These are phyloP conservation scores for Fraxinus anomala DNA, from an alignment of 257 asterid genomes.

Conservation along the genomic window DNA sequence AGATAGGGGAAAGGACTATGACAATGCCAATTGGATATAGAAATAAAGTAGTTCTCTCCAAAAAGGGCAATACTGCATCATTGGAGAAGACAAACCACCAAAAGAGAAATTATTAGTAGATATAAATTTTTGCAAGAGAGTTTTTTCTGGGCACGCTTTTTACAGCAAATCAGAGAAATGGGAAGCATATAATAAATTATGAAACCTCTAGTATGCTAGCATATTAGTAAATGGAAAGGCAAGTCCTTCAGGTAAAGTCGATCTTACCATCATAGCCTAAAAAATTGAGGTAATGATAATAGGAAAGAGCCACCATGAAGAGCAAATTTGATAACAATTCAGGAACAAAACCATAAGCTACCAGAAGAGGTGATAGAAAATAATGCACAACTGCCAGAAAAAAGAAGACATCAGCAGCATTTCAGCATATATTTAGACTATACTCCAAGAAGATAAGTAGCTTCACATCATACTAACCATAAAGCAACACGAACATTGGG, in stretches of 20 bases:
- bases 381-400: slow-evolving; percentile 73
- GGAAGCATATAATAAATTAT: slow-evolving; percentile 1
- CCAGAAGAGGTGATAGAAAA: slow-evolving; percentile 86
- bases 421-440: slow-evolving; percentile 20
- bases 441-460: slow-evolving; percentile 15
- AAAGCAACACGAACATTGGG: slow-evolving; percentile 86
- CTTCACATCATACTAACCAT: slow-evolving; percentile 53
- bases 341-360: slow-evolving; percentile 94
- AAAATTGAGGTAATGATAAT: slow-evolving; percentile 94
- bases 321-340: slow-evolving; percentile 82
- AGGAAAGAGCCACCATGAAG: slow-evolving; percentile 91
- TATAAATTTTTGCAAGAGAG: background rate
- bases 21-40: slow-evolving; percentile 87
- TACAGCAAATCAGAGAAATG: background rate
- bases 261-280: slow-evolving; percentile 93
- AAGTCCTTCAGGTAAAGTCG: slow-evolving; percentile 8
- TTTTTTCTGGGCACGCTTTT: background rate
- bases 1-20: slow-evolving; percentile 79
- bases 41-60: slow-evolving; percentile 95
- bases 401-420: slow-evolving; percentile 24
- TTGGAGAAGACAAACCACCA: slow-evolving; percentile 10
- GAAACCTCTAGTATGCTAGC: background rate
- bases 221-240: slow-evolving; percentile 5
- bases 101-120: background rate
- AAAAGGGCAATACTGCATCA: slow-evolving; percentile 87